A percentile compares a stretch with the other conserved stretches of the same genome.
Evolutionary conservation across 2,329 filamentous ascomycete species (phyloP).

Genomic region (Penicillium sp.): DNA sequence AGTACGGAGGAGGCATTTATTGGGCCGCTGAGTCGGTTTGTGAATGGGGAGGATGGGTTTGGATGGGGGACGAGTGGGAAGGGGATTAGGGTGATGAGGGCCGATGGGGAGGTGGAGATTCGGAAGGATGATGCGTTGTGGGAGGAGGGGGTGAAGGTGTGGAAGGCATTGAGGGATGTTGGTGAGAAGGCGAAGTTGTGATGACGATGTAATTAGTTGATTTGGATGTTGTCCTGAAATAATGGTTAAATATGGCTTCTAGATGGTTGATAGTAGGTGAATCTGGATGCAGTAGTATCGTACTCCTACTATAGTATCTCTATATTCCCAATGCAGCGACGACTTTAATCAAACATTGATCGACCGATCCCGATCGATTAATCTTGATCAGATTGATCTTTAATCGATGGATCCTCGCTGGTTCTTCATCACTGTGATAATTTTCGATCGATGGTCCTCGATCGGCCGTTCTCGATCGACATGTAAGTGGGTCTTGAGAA

Average conservation of each 20-base stretch:
- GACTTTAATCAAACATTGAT: neutral
- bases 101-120: conserved; percentile 54
- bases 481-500: neutral
- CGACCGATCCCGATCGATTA: conserved; percentile 2
- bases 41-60: conserved; percentile 30
- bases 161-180: conserved; percentile 45
- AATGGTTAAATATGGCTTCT: neutral
- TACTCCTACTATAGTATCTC: too few relatives aligned
- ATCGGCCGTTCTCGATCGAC: neutral
- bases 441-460: neutral
- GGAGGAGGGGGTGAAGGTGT: conserved; percentile 56
- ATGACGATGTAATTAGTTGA: neutral
- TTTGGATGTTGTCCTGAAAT: neutral
- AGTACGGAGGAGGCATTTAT: conserved; percentile 43
- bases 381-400: neutral
- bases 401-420: neutral
- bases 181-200: conserved; percentile 17
- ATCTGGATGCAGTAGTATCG: neutral
- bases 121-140: conserved; percentile 57
- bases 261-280: neutral
- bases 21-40: conserved; percentile 39
- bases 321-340: neutral
- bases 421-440: neutral
- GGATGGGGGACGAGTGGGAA: conserved; percentile 37
- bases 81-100: conserved; percentile 53